These are phyloP conservation scores for Vaccinium myrtillus DNA, from an alignment of 148 eudicot genomes.

Conservation along the genomic window DNA sequence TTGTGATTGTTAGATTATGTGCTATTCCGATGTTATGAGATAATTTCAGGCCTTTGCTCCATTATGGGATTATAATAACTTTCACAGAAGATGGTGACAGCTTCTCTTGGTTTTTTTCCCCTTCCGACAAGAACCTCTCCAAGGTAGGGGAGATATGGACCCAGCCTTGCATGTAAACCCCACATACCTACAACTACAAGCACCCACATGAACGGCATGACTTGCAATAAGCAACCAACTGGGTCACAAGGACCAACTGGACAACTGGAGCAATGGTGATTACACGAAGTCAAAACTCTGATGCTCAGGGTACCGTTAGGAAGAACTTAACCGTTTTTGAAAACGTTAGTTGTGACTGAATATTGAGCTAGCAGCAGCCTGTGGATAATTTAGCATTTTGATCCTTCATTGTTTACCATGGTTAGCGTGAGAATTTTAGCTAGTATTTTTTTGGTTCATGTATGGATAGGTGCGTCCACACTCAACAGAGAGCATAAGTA, in stretches of 20 bases:
- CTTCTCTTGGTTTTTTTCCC: background rate
- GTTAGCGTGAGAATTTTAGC: background rate
- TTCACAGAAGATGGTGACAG: background rate
- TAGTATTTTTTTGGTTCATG: background rate
- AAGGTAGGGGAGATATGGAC: background rate
- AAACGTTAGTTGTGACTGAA: background rate
- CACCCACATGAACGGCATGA: background rate
- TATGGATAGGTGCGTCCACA: too few relatives aligned
- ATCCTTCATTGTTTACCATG: background rate
- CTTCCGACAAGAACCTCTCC: background rate
- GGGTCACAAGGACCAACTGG: background rate
- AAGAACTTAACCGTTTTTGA: background rate
- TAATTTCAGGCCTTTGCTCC: background rate
- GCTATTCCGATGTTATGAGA: background rate
- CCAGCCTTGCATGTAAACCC: background rate
- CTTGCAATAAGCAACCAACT: background rate
- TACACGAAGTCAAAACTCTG: background rate
- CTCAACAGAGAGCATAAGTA: background rate
- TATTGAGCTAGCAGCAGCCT: background rate
- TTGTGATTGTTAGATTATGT: background rate
- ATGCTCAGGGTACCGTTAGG: background rate
- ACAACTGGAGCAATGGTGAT: background rate
- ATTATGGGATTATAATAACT: background rate
- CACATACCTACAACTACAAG: background rate
- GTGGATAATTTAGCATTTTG: background rate